Conservation (phyloP, 208 protist genomes). For the Pavlovales sp. region DNA sequence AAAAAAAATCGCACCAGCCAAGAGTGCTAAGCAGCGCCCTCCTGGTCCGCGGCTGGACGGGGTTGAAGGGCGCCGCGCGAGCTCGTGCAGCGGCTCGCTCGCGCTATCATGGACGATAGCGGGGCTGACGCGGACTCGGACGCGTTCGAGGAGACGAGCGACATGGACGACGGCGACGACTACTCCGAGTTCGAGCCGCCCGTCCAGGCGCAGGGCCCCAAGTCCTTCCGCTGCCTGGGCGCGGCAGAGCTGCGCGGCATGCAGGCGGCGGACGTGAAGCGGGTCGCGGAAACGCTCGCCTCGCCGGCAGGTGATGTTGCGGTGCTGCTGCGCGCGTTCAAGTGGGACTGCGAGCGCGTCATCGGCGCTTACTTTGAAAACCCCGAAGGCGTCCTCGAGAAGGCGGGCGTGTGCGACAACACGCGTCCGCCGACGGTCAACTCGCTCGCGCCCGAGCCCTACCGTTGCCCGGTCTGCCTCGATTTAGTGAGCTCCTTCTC, state of each 20-base stretch:
- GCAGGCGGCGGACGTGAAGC: neutral
- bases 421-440: neutral
- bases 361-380: neutral
- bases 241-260: neutral
- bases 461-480: constrained; percentile 3
- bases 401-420: neutral
- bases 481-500: neutral
- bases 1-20: too few species aligned
- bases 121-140: too few species aligned
- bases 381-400: neutral
- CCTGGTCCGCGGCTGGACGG: too few species aligned
- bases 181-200: too few species aligned
- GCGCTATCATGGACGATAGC: too few species aligned
- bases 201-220: too few species aligned
- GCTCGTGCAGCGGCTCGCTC: too few species aligned
- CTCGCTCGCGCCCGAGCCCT: neutral
- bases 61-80: too few species aligned
- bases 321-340: neutral
- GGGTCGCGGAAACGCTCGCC: neutral
- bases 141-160: too few species aligned
- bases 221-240: neutral
- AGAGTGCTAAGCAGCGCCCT: too few species aligned
- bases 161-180: neutral
- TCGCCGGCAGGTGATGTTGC: neutral
- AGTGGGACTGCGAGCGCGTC: neutral